Evolutionary conservation across 805 yeast genomes (phyloP).

Genomic region (Saturnispora sanitii): DNA sequence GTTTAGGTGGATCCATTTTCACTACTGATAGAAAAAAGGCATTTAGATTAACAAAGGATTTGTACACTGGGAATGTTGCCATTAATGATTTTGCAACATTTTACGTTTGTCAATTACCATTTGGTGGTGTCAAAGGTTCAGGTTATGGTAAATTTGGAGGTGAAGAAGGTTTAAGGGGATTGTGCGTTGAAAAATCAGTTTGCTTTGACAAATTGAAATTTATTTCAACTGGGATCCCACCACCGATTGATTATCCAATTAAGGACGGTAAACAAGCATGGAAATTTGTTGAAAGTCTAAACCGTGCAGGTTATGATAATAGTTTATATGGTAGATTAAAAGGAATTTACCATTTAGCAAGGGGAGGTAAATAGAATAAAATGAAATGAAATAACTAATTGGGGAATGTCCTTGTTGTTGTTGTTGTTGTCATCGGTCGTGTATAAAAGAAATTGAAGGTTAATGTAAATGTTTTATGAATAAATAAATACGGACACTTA

Average conservation of each 20-base stretch:
- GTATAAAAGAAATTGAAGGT: too few species aligned
- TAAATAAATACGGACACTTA: too few species aligned
- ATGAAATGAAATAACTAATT: neutral
- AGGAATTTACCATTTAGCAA: conserved; percentile 45
- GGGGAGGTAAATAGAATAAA: conserved; percentile 26
- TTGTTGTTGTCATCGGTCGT: neutral
- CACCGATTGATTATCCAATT: conserved; percentile 87
- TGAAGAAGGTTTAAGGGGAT: conserved; percentile 87
- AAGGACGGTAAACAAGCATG: conserved; percentile 74
- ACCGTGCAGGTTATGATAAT: conserved; percentile 72
- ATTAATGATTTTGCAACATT: conserved; percentile 96
- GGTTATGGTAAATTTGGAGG: conserved; percentile 99
- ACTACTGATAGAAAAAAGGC: conserved; percentile 53
- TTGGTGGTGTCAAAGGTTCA: conserved; percentile 88
- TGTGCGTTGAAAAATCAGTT: conserved; percentile 79
- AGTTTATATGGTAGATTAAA: conserved; percentile 61
- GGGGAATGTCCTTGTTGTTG: neutral
- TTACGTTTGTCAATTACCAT: conserved; percentile 91
- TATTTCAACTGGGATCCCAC: conserved; percentile 76
- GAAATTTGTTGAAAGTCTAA: conserved; percentile 75
- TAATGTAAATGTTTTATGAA: too few species aligned
- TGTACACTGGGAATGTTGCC: conserved; percentile 87
- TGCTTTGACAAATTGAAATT: conserved; percentile 77
- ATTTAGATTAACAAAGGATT: conserved; percentile 48
- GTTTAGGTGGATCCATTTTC: conserved; percentile 87